Conservation (phyloP, 768 basidiomycete species). For the Kwoniella bestiolae region DNA sequence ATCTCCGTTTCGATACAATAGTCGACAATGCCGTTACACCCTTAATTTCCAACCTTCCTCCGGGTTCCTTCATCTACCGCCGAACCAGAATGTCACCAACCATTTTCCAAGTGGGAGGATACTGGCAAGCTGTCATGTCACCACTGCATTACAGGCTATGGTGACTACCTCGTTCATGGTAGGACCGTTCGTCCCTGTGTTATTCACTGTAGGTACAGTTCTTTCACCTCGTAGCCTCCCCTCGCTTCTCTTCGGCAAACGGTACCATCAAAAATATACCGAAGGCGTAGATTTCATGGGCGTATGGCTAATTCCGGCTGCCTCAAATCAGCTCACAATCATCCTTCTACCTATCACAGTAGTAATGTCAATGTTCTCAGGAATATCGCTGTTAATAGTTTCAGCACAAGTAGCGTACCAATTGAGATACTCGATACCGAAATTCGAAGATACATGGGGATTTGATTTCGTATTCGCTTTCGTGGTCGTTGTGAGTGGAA, state of each 20-base stretch:
- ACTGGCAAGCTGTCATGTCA: not conserved
- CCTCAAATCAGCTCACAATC: not conserved
- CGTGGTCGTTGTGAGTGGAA: not conserved
- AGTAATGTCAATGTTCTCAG: not conserved
- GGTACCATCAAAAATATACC: no score
- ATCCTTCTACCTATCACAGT: not conserved
- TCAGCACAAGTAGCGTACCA: not conserved
- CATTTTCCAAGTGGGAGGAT: not conserved
- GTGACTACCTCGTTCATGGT: not conserved
- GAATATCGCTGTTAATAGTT: not conserved
- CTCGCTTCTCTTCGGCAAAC: no score
- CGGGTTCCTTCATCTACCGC: not conserved
- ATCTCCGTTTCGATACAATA: no score
- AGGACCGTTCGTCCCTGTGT: not conserved
- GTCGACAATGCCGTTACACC: not conserved
- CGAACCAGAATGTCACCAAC: slow-evolving; percentile 1
- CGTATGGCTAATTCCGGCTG: no score
- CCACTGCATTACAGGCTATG: not conserved
- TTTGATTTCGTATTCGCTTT: not conserved
- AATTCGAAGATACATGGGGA: not conserved
- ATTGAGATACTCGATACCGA: not conserved
- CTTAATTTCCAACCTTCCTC: not conserved
- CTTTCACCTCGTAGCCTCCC: no score
- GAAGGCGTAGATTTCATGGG: no score
- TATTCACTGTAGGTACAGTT: not conserved